These are phyloP conservation scores for Pseudogymnoascus sp. DNA, from an alignment of 2,329 filamentous ascomycete species.

Conservation along the genomic window DNA sequence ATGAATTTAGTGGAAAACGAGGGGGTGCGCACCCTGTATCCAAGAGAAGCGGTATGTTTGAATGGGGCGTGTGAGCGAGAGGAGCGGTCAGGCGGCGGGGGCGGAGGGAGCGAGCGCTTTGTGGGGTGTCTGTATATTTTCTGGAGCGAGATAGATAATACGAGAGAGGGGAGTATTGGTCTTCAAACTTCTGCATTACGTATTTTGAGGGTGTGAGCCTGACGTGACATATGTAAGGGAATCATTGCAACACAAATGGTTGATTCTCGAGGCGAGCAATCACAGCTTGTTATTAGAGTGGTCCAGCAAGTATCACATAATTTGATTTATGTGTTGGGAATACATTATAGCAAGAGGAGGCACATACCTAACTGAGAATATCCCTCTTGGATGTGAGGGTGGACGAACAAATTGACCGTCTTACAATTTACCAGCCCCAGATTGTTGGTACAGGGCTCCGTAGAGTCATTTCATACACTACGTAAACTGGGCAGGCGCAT, in stretches of 20 bases:
- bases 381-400: background rate
- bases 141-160: conserved; percentile 6
- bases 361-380: background rate
- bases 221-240: background rate
- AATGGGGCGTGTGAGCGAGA: background rate
- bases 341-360: background rate
- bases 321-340: background rate
- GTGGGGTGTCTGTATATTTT: conserved; percentile 1
- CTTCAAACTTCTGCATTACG: background rate
- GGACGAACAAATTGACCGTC: background rate
- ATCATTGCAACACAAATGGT: background rate
- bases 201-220: background rate
- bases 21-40: background rate
- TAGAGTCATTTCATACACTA: background rate
- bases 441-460: no score
- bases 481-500: background rate
- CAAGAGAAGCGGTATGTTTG: background rate
- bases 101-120: background rate
- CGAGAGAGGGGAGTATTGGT: background rate
- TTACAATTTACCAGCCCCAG: background rate
- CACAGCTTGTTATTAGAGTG: background rate
- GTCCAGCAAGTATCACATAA: background rate
- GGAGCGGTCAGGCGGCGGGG: background rate
- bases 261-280: background rate
- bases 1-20: background rate